Conservation (phyloP, 805 yeast species). For the Kuraishia ogatae region DNA sequence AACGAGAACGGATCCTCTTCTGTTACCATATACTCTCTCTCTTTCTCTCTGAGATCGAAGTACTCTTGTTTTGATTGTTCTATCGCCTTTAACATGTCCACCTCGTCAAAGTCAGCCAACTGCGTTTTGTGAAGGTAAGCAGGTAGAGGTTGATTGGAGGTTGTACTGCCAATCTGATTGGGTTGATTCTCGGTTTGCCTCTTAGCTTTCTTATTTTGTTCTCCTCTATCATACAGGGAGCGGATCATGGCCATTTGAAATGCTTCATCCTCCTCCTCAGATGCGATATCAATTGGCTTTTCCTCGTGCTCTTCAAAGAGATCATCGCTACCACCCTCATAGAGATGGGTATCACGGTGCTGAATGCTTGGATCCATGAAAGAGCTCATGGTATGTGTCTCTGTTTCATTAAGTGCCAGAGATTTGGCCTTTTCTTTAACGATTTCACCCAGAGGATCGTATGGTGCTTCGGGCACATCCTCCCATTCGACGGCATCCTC, state of each 20-base stretch:
- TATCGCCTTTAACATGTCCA: constrained; percentile 34
- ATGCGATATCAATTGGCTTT: neutral
- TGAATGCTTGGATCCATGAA: constrained; percentile 3
- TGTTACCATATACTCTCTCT: constrained; percentile 10
- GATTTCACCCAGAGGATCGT: constrained; percentile 13
- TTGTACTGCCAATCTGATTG: neutral
- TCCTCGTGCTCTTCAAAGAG: neutral
- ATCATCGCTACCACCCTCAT: neutral
- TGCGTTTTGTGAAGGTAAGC: constrained; percentile 5
- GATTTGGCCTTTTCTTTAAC: neutral
- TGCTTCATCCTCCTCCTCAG: constrained; percentile 9
- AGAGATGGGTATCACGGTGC: neutral
- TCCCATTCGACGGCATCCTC: constrained; percentile 58
- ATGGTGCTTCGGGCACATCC: constrained; percentile 39
- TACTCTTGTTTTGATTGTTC: constrained; percentile 37
- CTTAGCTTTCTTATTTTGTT: neutral
- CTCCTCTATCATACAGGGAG: constrained; percentile 18
- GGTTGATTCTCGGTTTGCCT: neutral
- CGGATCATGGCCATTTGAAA: constrained; percentile 18
- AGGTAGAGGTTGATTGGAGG: constrained; percentile 2
- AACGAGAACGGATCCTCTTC: neutral
- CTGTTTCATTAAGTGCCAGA: neutral
- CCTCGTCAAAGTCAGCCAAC: constrained; percentile 14
- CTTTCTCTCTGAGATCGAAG: constrained; percentile 18
- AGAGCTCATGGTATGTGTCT: neutral